Evolutionary conservation across 768 basidiomycete species (phyloP).

Genomic region (Sporobolomyces roseus): DNA sequence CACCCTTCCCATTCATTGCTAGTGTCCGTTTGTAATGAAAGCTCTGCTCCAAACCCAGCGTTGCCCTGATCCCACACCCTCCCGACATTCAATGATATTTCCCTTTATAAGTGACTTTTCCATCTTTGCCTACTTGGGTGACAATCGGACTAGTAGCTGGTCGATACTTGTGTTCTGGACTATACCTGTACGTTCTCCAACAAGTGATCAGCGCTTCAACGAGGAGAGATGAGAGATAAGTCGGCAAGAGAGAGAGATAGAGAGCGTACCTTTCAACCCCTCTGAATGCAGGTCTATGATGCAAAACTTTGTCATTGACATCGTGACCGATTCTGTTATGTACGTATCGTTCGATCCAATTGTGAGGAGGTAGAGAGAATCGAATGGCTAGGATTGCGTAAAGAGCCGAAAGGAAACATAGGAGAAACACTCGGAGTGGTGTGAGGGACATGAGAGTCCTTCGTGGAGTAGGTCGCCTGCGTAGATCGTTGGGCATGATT

Average conservation of each 20-base stretch:
- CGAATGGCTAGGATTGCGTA: conserved; percentile 24
- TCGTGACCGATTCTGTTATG: not conserved
- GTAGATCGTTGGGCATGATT: conserved; percentile 28
- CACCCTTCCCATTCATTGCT: too few species aligned
- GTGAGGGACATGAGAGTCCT: not conserved
- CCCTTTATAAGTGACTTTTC: conserved; percentile 29
- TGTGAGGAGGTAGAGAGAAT: conserved; percentile 25
- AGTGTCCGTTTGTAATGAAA: too few species aligned
- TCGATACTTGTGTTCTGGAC: conserved; percentile 36
- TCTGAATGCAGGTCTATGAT: conserved; percentile 23
- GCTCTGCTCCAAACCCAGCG: too few species aligned
- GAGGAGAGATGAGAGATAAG: too few species aligned
- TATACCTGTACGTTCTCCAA: conserved; percentile 28
- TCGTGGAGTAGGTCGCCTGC: not conserved
- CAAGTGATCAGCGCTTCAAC: not conserved
- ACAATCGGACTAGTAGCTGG: conserved; percentile 40
- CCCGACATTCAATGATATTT: conserved; percentile 22
- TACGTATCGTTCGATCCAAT: conserved; percentile 13
- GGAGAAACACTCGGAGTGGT: conserved; percentile 18
- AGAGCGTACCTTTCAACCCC: conserved; percentile 22
- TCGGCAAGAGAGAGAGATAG: not conserved
- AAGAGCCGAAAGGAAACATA: conserved; percentile 17
- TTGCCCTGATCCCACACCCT: too few species aligned
- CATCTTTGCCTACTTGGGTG: conserved; percentile 24
- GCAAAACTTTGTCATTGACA: conserved; percentile 1